These are phyloP conservation scores for Waitea zeae DNA, from an alignment of 1,284 basidiomycete species.

Conservation along the genomic window DNA sequence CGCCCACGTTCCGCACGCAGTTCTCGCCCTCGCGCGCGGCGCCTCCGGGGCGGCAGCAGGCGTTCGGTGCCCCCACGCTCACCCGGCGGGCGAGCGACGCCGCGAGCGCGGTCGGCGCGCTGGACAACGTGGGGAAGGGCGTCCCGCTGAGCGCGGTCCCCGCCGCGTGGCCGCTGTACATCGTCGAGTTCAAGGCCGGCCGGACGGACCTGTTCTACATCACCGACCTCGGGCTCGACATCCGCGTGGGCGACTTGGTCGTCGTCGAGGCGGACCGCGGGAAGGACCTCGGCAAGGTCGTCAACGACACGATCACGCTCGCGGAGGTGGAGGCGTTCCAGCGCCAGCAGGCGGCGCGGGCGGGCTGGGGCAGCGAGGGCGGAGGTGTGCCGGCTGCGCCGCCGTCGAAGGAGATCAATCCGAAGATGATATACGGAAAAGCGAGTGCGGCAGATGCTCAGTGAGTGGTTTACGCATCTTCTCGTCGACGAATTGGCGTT, in stretches of 20 bases:
- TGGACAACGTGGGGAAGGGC: conserved; percentile 75
- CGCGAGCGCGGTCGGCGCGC: conserved; percentile 15
- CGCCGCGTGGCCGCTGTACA: conserved; percentile 76
- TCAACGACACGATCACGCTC: conserved; percentile 81
- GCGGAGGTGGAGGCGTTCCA: conserved; percentile 86
- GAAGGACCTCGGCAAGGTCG: conserved; percentile 80
- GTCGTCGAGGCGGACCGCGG: conserved; percentile 96
- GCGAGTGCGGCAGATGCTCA: conserved; percentile 74
- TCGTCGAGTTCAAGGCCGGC: conserved; percentile 95
- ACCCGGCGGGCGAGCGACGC: conserved; percentile 37
- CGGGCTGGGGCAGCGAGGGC: conserved; percentile 19
- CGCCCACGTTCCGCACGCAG: neutral
- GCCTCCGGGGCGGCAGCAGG: no score
- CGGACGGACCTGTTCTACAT: conserved; percentile 90
- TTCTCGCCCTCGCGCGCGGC: conserved; percentile 13
- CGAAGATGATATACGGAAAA: conserved; percentile 94
- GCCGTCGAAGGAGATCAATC: conserved; percentile 81
- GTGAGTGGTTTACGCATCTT: conserved; percentile 27
- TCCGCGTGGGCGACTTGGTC: conserved; percentile 77
- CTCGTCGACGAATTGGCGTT: conserved; percentile 3
- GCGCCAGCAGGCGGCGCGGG: conserved; percentile 37
- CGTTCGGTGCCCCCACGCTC: conserved; percentile 7
- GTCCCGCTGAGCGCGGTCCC: conserved; percentile 76
- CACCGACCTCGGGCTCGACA: conserved; percentile 44
- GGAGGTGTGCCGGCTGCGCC: conserved; percentile 15